Evolutionary conservation across 805 yeast species (phyloP), one percentile per base, ranked within the genome.

Genomic region (Phaffomyces opuntiae): DNA sequence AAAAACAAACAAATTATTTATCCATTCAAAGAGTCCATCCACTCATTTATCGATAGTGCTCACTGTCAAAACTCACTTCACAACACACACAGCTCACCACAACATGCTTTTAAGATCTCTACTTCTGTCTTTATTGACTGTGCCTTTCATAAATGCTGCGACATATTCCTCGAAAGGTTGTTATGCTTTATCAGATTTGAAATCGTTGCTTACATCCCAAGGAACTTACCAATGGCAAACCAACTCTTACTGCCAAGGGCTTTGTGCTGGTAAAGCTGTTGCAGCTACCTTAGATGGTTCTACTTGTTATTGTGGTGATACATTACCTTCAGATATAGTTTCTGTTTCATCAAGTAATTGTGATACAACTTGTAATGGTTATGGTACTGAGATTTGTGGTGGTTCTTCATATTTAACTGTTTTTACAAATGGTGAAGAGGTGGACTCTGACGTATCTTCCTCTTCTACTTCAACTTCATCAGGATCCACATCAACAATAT

Each of bases 221-320:
- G 86, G 83, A 29, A 55, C 70, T 3, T 76, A 75, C 60, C 65
- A 62, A 1, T 83, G 66, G 59, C 90, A 85, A 64, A 73, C 88
- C 9, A 73, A 79, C 16, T 67, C 74, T 8, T 66, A 76, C 56
- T 83, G 93, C 62, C 66, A 70, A 47, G 52, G 56, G 8, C 66
- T 69, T 50, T 83, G 96, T 64, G 53, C 63, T 45, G 44, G 74
- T 9, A 67, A 63, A 55, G 64, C 68, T 19, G 69, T 72, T 17
- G 74, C 74, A 37, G 89, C 83, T 4, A 59, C 78, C 32, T 60
- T 72, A 12, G 62, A 70, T 42, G 87, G 88, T 9, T 55, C 68
- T 25, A 61, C 63, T 17, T 86, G 95, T 62, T 83, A 74, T 56
- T 86, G 95, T 62, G 91, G 91, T 26, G 65, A 73, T 54, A 49